A percentile compares a stretch with the other conserved stretches of the same genome.
Conservation (phyloP, 345 rosid genomes). For the Turnera subulata region DNA sequence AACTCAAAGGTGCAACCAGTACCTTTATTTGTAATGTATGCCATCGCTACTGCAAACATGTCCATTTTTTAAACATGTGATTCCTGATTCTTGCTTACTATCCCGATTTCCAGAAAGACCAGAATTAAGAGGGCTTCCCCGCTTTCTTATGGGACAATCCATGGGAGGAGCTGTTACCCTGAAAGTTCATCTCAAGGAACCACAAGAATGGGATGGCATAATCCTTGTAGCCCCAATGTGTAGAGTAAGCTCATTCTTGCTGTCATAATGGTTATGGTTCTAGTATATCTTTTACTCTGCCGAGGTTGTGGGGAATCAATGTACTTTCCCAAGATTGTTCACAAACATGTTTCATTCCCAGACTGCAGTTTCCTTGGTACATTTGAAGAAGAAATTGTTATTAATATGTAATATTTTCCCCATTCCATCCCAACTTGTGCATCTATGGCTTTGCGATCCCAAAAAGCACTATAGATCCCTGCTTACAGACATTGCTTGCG, state of each 20-base stretch:
- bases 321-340: too few relatives aligned
- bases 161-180: slow-evolving; percentile 97
- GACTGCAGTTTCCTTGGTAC: slow-evolving; percentile 7
- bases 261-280: too few relatives aligned
- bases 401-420: not conserved
- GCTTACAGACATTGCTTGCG: too few relatives aligned
- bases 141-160: slow-evolving; percentile 83
- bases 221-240: slow-evolving; percentile 96
- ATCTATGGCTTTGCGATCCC: too few relatives aligned
- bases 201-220: slow-evolving; percentile 86
- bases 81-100: slow-evolving; percentile 12
- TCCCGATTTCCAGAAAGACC: slow-evolving; percentile 47
- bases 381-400: not conserved
- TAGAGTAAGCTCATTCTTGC: slow-evolving; percentile 47
- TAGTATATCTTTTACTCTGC: too few relatives aligned
- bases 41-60: too few relatives aligned
- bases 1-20: slow-evolving; percentile 60
- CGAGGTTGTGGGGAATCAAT: too few relatives aligned
- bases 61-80: too few relatives aligned
- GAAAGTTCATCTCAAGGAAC: slow-evolving; percentile 72
- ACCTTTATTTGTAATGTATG: not conserved
- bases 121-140: slow-evolving; percentile 63
- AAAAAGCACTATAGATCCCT: too few relatives aligned
- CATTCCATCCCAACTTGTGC: too few relatives aligned
- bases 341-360: not conserved